Base-by-base conservation (phyloP, 108 stramenopile species). In the Pseudonitzschia multistriata region DNA sequence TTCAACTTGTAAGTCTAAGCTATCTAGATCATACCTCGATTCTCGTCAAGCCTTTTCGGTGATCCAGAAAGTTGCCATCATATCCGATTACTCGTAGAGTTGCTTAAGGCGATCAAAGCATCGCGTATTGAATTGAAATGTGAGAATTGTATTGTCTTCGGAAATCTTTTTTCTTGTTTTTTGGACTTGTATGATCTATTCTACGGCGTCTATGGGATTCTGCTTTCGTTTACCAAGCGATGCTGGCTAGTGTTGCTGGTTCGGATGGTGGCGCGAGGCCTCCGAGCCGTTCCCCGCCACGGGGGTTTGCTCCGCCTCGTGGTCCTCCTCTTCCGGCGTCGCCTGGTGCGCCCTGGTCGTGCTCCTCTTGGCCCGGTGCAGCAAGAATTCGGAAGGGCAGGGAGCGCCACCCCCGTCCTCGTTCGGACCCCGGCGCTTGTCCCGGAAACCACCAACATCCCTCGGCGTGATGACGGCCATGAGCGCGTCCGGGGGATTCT, bases 381-480 rank as follows among this genome's bases (percentile, higher is more conserved):
- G 53, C 60, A 88, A 72, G 56, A 95, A 95, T n/a, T 88, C 88
- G 49, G 82, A 75, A 22, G 94, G 94, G 80, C 94, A 95, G 37
- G 94, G 94, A 31, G 91, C 91, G 21, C 94, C 94, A 2, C 94
- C 94, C 28, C 93, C 93, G 53, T 90, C 86, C 49, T 84, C 87
- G 10, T 66, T 80, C 14, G 83, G 78, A 27, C 66, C 83, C 24
- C 82, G 42, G 28, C 88, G 79, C 3, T 33, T 7, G 54, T 84
- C 80, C 24, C 76, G 65, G 25, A 88, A 87, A n/a, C 72, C 81
- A 27, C 76, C 74, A 13, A 81, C 73, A 15, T 67, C 35, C 40
- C 73, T 49, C 0, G 91, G 91, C 30, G 79, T 69, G 67, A 95
- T 89, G 31, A 92, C 81, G 8, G 93, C 93, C 90, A 92, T 92